Evolutionary conservation across 768 basidiomycete species (phyloP).

Genomic region (Collybia nuda): DNA sequence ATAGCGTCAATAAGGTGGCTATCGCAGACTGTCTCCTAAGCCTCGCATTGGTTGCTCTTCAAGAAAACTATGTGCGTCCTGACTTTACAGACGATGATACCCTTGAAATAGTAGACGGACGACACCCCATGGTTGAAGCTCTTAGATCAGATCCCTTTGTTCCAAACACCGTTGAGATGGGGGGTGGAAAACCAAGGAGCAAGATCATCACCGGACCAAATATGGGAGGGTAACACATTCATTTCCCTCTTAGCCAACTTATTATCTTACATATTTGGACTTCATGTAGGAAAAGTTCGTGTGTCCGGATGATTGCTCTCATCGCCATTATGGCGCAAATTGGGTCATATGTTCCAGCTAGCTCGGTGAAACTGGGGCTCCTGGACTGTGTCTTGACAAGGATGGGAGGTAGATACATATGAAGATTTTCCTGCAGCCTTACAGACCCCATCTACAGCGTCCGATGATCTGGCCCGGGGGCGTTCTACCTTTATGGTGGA

Average conservation of each 20-base stretch:
- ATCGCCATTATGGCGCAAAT: conserved; percentile 86
- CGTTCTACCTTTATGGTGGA: conserved; percentile 98
- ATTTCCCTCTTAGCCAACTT: not conserved
- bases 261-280: not conserved
- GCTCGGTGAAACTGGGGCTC: conserved; percentile 69
- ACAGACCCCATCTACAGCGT: conserved; percentile 44
- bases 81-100: conserved; percentile 63
- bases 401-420: conserved; percentile 70
- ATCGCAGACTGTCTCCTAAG: conserved; percentile 85
- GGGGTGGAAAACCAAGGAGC: conserved; percentile 46
- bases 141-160: conserved; percentile 81
- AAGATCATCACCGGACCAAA: conserved; percentile 85
- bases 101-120: conserved; percentile 77
- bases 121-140: conserved; percentile 92
- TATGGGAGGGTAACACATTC: conserved; percentile 63
- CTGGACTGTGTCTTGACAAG: conserved; percentile 85
- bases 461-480: conserved; percentile 83
- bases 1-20: conserved; percentile 79
- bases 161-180: conserved; percentile 75
- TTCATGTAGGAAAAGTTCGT: conserved; percentile 71
- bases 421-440: no score
- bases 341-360: conserved; percentile 91
- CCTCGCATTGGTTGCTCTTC: conserved; percentile 76
- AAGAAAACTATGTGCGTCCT: conserved; percentile 77
- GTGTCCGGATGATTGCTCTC: conserved; percentile 76